Evolutionary conservation across 2,329 filamentous ascomycete species (phyloP).

Genomic region (Trichoderma harzianum): DNA sequence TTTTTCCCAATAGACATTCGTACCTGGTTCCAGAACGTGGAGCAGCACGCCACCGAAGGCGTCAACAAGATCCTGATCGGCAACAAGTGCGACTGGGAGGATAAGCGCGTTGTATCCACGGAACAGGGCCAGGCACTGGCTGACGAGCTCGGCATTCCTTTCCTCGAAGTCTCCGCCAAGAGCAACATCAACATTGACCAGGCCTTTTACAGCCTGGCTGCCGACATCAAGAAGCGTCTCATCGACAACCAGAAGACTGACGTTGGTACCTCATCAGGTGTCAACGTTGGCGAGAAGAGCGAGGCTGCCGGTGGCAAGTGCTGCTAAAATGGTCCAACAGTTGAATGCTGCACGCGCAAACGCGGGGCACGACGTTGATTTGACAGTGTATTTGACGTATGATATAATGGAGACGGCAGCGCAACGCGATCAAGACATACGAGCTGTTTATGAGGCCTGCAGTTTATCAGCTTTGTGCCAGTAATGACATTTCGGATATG

Average conservation of each 20-base stretch:
- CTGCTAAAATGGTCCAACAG: slow-evolving; percentile 54
- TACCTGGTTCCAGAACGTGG: slow-evolving; percentile 99
- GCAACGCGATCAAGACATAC: slow-evolving; percentile 19
- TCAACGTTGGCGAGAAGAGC: slow-evolving; percentile 66
- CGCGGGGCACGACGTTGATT: slow-evolving; percentile 1
- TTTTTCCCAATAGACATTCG: slow-evolving; percentile 70
- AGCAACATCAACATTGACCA: slow-evolving; percentile 99
- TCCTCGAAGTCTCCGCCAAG: slow-evolving; percentile 98
- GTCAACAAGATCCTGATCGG: slow-evolving; percentile 99
- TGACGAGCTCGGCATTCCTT: slow-evolving; percentile 93
- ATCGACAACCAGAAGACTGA: slow-evolving; percentile 87
- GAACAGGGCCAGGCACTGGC: slow-evolving; percentile 91
- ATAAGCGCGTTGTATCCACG: slow-evolving; percentile 91
- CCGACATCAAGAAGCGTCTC: slow-evolving; percentile 97
- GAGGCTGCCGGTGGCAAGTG: slow-evolving; percentile 65
- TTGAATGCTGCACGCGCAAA: background rate
- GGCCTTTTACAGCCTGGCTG: slow-evolving; percentile 91
- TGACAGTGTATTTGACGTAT: slow-evolving; percentile 13
- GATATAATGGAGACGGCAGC: slow-evolving; percentile 16
- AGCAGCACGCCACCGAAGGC: slow-evolving; percentile 96
- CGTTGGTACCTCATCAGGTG: slow-evolving; percentile 53
- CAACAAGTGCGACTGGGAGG: slow-evolving; percentile 99
- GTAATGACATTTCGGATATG: slow-evolving; percentile 19
- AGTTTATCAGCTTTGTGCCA: background rate
- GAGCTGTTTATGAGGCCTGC: slow-evolving; percentile 10